Evolutionary conservation across 768 basidiomycete genomes (phyloP).

Genomic region (Phanerodontia chrysosporium): DNA sequence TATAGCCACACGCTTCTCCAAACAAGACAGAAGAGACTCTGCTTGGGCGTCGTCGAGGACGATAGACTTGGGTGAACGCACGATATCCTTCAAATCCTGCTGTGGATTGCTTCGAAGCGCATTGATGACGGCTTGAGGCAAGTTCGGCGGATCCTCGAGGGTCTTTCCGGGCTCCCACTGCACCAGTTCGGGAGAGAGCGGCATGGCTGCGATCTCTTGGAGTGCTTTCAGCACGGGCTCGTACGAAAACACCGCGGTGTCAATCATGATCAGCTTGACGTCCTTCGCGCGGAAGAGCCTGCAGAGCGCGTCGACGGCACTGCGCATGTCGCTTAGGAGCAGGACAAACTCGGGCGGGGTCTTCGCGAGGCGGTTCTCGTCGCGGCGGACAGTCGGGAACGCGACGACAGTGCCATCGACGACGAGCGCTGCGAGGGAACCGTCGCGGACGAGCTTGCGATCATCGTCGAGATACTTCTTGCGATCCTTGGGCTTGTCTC

Average conservation of each 20-base stretch:
- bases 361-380: slow-evolving; percentile 46
- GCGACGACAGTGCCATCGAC: slow-evolving; percentile 44
- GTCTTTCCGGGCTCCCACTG: slow-evolving; percentile 41
- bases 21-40: slow-evolving; percentile 41
- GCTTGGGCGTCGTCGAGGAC: slow-evolving; percentile 49
- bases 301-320: not conserved
- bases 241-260: slow-evolving; percentile 59
- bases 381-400: slow-evolving; percentile 50
- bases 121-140: slow-evolving; percentile 22
- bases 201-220: slow-evolving; percentile 40
- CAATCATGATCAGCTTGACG: slow-evolving; percentile 50
- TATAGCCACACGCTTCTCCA: slow-evolving; percentile 53
- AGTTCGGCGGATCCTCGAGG: slow-evolving; percentile 11
- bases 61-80: slow-evolving; percentile 37
- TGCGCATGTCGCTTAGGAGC: slow-evolving; percentile 40
- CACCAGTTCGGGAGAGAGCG: slow-evolving; percentile 48
- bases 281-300: slow-evolving; percentile 4
- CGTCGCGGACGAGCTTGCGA: slow-evolving; percentile 44
- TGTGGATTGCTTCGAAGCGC: slow-evolving; percentile 28
- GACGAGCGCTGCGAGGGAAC: slow-evolving; percentile 50
- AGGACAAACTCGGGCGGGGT: slow-evolving; percentile 49
- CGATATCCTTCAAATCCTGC: slow-evolving; percentile 36
- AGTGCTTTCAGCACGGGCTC: slow-evolving; percentile 58
- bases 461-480: slow-evolving; percentile 35
- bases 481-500: slow-evolving; percentile 33